Conservation (phyloP, 2,329 filamentous ascomycete genomes). For the Fusarium sp. region DNA sequence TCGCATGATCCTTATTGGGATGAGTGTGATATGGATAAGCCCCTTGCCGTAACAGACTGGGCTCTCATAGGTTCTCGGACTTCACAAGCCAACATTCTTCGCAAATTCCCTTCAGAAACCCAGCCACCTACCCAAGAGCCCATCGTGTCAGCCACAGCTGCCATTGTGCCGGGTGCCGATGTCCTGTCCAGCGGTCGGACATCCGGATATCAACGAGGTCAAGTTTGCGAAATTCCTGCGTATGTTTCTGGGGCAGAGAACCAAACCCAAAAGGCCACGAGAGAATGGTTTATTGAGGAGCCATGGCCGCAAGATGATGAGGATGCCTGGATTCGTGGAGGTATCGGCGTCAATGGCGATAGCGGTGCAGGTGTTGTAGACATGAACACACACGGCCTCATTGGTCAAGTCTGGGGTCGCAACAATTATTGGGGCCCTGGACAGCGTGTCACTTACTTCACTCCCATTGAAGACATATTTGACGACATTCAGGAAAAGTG, state of each 20-base stretch:
- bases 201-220: constrained; percentile 59
- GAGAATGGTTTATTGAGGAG: constrained; percentile 63
- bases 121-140: constrained; percentile 51
- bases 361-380: constrained; percentile 62
- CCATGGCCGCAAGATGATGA: constrained; percentile 55
- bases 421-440: constrained; percentile 60
- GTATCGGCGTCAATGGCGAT: constrained; percentile 61
- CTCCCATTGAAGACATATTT: constrained; percentile 59
- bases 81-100: constrained; percentile 57
- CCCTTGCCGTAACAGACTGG: constrained; percentile 61
- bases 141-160: constrained; percentile 50
- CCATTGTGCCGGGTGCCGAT: constrained; percentile 53
- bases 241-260: constrained; percentile 57
- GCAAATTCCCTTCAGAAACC: constrained; percentile 56
- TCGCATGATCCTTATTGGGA: constrained; percentile 62
- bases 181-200: constrained; percentile 60
- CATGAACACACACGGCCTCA: constrained; percentile 53
- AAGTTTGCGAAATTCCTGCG: constrained; percentile 59
- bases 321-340: constrained; percentile 61
- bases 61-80: constrained; percentile 55
- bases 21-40: constrained; percentile 56
- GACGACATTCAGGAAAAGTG: constrained; percentile 62
- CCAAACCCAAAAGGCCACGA: constrained; percentile 58
- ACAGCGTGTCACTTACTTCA: constrained; percentile 59
- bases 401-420: constrained; percentile 61